These are phyloP conservation scores for Prunus kanzakura DNA, from an alignment of 306 rosid species.

Conservation along the genomic window DNA sequence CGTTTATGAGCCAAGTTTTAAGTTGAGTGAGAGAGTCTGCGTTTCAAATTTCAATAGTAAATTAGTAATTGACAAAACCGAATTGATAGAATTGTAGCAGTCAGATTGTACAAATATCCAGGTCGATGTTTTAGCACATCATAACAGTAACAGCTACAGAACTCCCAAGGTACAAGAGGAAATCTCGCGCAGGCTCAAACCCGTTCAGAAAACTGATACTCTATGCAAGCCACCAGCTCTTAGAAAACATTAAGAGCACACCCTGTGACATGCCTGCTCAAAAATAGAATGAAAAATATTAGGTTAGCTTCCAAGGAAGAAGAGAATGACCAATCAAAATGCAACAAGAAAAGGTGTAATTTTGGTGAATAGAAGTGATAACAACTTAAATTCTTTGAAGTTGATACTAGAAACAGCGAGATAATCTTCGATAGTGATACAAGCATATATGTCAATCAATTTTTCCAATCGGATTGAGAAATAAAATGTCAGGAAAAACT, in stretches of 20 bases:
- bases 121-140: background rate
- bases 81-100: background rate
- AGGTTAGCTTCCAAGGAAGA: background rate
- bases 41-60: background rate
- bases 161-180: background rate
- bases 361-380: background rate
- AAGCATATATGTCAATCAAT: background rate
- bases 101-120: conserved; percentile 4
- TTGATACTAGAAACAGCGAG: background rate
- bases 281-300: background rate
- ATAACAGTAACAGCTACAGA: background rate
- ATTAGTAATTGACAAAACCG: background rate
- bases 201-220: background rate
- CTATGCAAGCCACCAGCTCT: background rate
- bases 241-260: background rate
- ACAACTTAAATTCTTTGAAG: background rate
- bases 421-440: background rate
- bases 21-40: background rate
- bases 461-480: background rate
- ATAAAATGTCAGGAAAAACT: background rate
- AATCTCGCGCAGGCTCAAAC: background rate
- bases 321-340: background rate
- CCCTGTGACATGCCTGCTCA: background rate
- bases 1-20: no score
- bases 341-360: background rate